Percentiles rank a stretch among this genome's conserved stretches.
These are phyloP conservation scores for Aspergillus phoenicis DNA, from an alignment of 2,329 filamentous ascomycete genomes.

Conservation along the genomic window DNA sequence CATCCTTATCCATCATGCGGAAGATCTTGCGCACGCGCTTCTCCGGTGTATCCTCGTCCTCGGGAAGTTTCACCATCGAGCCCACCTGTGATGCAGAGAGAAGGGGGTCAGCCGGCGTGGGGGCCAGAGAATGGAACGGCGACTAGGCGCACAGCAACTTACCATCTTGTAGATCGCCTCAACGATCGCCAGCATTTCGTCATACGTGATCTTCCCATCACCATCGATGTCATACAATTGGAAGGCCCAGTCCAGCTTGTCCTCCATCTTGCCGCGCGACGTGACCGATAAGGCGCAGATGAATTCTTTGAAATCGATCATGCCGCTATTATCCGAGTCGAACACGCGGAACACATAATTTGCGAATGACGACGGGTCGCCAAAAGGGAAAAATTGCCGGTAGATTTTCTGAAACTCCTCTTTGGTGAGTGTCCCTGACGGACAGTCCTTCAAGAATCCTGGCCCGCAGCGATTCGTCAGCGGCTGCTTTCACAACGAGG, in stretches of 20 bases:
- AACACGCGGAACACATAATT: constrained; percentile 99
- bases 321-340: constrained; percentile 94
- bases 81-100: constrained; percentile 66
- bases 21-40: constrained; percentile 99
- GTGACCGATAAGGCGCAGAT: constrained; percentile 98
- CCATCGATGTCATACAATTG: constrained; percentile 99
- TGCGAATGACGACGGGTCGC: constrained; percentile 94
- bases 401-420: constrained; percentile 99
- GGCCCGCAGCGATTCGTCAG: constrained; percentile 11
- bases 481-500: not conserved
- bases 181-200: constrained; percentile 98
- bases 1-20: constrained; percentile 99
- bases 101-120: constrained; percentile 12
- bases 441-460: constrained; percentile 99
- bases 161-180: constrained; percentile 99
- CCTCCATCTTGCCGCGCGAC: constrained; percentile 96
- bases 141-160: constrained; percentile 22
- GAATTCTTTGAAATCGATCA: constrained; percentile 99
- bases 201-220: constrained; percentile 97
- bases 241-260: constrained; percentile 99
- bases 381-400: constrained; percentile 98
- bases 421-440: constrained; percentile 93
- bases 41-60: constrained; percentile 98
- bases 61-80: constrained; percentile 97
- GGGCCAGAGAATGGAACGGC: constrained; percentile 5